These are phyloP conservation scores for Alternaria dauci DNA, from an alignment of 2,329 filamentous ascomycete genomes.

Conservation along the genomic window DNA sequence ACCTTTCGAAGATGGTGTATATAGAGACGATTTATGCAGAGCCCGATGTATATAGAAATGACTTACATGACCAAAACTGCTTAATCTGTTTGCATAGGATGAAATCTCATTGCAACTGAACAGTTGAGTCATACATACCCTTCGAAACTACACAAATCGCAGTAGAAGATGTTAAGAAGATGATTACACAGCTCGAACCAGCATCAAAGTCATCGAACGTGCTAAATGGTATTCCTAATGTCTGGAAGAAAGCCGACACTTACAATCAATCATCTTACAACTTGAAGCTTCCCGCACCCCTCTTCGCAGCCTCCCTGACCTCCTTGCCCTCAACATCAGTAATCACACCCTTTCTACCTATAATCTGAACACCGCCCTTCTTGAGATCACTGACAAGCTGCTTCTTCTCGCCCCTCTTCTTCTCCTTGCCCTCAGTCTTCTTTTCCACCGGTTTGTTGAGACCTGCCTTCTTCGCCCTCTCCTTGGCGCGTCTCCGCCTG, in stretches of 20 bases:
- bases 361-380: conserved; percentile 89
- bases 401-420: conserved; percentile 67
- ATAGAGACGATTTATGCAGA: background rate
- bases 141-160: background rate
- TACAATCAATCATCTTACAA: conserved; percentile 24
- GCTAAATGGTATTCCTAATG: background rate
- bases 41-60: background rate
- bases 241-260: background rate
- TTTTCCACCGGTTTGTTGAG: conserved; percentile 55
- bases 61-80: background rate
- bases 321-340: conserved; percentile 85
- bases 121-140: background rate
- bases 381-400: conserved; percentile 73
- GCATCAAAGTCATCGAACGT: background rate
- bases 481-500: conserved; percentile 81
- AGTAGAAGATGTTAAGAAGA: background rate
- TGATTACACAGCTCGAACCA: background rate
- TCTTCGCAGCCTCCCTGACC: conserved; percentile 54
- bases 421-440: conserved; percentile 56
- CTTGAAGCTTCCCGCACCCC: conserved; percentile 47
- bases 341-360: conserved; percentile 87
- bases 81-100: background rate
- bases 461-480: conserved; percentile 77
- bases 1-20: background rate
- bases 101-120: background rate